phyloP scores from a whole-genome alignment of 805 yeast genomes.

The Saccharomyces kudriavzevii region DNA sequence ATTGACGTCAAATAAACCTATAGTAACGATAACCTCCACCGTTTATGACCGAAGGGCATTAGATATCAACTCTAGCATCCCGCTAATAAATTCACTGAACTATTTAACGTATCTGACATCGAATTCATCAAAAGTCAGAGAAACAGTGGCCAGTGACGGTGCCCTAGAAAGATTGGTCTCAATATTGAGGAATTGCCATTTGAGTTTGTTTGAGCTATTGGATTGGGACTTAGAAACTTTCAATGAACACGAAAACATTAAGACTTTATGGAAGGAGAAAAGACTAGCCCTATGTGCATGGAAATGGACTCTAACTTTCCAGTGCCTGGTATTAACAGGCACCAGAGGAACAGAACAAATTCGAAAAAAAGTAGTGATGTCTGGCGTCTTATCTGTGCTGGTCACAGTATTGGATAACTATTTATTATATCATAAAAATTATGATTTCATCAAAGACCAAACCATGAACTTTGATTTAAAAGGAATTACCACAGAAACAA shows the following conservation, averaged over 20 bases:
- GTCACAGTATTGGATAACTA: constrained; percentile 91
- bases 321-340: constrained; percentile 83
- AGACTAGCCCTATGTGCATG: constrained; percentile 61
- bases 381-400: constrained; percentile 84
- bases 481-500: constrained; percentile 10
- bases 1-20: constrained; percentile 73
- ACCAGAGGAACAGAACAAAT: constrained; percentile 87
- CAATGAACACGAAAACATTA: constrained; percentile 12
- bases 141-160: constrained; percentile 81
- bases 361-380: constrained; percentile 77
- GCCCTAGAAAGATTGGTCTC: constrained; percentile 84
- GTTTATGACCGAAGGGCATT: constrained; percentile 87
- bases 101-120: constrained; percentile 83
- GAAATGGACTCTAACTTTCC: constrained; percentile 96
- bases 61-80: constrained; percentile 82
- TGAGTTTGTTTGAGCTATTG: constrained; percentile 17
- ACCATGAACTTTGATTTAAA: constrained; percentile 14
- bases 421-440: constrained; percentile 35
- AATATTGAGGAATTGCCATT: constrained; percentile 73
- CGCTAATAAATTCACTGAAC: constrained; percentile 84
- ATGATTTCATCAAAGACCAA: constrained; percentile 21
- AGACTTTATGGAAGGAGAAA: constrained; percentile 29
- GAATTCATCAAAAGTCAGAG: constrained; percentile 81
- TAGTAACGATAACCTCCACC: constrained; percentile 82
- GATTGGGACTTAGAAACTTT: constrained; percentile 14